Conservation (phyloP, 495 filamentous ascomycete genomes). For the Penicillium malachiteum region DNA sequence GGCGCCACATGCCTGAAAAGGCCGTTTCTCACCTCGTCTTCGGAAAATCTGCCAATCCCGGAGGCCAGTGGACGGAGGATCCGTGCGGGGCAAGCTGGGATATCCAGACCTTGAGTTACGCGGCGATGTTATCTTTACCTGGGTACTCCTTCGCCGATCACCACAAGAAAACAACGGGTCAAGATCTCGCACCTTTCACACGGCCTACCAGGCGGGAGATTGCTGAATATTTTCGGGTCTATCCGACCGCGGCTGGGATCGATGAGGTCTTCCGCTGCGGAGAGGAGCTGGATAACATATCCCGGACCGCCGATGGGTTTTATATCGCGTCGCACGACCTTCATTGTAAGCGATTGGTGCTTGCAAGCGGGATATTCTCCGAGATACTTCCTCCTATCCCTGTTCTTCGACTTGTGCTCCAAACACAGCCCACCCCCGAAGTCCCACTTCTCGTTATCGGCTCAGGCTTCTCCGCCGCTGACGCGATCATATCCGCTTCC, state of each 20-base stretch:
- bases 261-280: constrained; percentile 48
- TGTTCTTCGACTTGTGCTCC: constrained; percentile 41
- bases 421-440: constrained; percentile 20
- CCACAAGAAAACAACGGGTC: constrained; percentile 39
- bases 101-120: constrained; percentile 62
- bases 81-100: constrained; percentile 54
- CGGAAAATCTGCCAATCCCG: constrained; percentile 52
- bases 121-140: constrained; percentile 63
- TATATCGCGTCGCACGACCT: constrained; percentile 52
- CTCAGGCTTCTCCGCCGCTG: constrained; percentile 65
- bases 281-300: constrained; percentile 43
- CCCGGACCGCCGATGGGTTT: constrained; percentile 50
- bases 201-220: constrained; percentile 59
- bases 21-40: constrained; percentile 59
- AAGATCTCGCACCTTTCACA: constrained; percentile 51
- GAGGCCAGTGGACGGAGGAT: constrained; percentile 66
- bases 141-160: constrained; percentile 62
- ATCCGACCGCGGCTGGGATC: constrained; percentile 56
- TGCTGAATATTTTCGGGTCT: constrained; percentile 56
- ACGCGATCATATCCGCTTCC: constrained; percentile 58
- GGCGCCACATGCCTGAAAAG: constrained; percentile 51
- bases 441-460: constrained; percentile 57
- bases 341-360: constrained; percentile 58
- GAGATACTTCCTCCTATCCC: constrained; percentile 53
- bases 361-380: constrained; percentile 65